Evolutionary conservation across 2,329 filamentous ascomycete species (phyloP).

Genomic region (Lachnellula willkommii): DNA sequence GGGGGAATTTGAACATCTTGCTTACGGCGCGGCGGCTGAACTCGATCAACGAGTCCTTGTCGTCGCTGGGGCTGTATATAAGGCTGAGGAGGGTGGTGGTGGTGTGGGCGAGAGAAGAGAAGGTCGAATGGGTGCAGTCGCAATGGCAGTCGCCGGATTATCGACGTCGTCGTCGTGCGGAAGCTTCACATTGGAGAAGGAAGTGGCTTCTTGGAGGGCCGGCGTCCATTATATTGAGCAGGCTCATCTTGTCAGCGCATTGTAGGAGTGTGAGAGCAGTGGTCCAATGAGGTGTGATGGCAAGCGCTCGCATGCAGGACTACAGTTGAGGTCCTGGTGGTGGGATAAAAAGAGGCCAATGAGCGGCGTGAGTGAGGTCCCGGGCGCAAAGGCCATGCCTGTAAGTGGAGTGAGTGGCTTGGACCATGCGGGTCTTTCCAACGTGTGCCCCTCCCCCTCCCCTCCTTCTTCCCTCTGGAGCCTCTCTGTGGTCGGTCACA

Average conservation of each 20-base stretch:
- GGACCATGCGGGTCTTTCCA: background rate
- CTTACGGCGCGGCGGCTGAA: background rate
- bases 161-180: constrained; percentile 11
- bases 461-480: background rate
- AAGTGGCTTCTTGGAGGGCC: constrained; percentile 13
- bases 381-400: background rate
- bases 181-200: constrained; percentile 13
- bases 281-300: constrained; percentile 5
- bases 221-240: constrained; percentile 13
- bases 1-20: constrained; percentile 13
- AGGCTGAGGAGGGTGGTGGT: background rate
- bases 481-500: background rate
- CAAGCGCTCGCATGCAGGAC: constrained; percentile 19
- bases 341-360: background rate
- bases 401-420: background rate
- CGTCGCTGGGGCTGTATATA: background rate
- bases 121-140: constrained; percentile 3
- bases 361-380: background rate
- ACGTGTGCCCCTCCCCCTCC: background rate
- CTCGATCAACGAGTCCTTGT: constrained; percentile 12
- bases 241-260: constrained; percentile 3
- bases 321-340: no score
- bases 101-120: background rate
- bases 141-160: constrained; percentile 8
- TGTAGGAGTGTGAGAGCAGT: constrained; percentile 2